A percentile compares a stretch with the other conserved stretches of the same genome.
These are phyloP conservation scores for Kwoniella dendrophila DNA, from an alignment of 768 basidiomycete species.

Conservation along the genomic window DNA sequence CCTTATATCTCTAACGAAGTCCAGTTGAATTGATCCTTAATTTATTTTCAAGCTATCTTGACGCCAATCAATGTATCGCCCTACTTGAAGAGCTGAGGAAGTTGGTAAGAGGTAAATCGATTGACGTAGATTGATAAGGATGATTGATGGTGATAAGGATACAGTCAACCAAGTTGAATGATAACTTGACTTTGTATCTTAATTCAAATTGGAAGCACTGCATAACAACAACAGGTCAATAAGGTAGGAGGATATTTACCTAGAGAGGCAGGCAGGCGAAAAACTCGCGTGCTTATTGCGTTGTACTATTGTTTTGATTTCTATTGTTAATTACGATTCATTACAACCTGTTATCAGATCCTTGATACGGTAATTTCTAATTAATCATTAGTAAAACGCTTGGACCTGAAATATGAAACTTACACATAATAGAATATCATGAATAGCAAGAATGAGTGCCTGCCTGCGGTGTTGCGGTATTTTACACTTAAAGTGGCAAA, in stretches of 20 bases:
- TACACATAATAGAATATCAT: not conserved
- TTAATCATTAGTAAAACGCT: constrained; percentile 8
- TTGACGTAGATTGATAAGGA: not conserved
- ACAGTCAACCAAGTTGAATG: not conserved
- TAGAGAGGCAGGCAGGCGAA: not conserved
- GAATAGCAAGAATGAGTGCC: not conserved
- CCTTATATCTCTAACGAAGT: not conserved
- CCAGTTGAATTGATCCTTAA: not conserved
- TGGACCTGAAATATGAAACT: constrained; percentile 9
- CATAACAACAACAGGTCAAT: too few relatives aligned
- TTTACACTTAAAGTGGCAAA: not conserved
- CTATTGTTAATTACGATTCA: not conserved
- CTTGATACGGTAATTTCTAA: not conserved
- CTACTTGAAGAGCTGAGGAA: not conserved
- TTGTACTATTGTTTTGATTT: not conserved
- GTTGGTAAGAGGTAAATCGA: not conserved
- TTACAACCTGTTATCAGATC: not conserved
- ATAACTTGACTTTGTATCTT: too few relatives aligned
- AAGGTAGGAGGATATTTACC: too few relatives aligned
- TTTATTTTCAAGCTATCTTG: too few relatives aligned
- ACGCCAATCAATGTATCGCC: too few relatives aligned
- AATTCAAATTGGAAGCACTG: too few relatives aligned
- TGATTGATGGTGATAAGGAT: not conserved
- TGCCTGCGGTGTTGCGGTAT: too few relatives aligned
- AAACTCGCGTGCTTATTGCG: not conserved